phyloP scores from a whole-genome alignment of 192 early-diverging fungal species.

The Glomus cerebriforme region DNA sequence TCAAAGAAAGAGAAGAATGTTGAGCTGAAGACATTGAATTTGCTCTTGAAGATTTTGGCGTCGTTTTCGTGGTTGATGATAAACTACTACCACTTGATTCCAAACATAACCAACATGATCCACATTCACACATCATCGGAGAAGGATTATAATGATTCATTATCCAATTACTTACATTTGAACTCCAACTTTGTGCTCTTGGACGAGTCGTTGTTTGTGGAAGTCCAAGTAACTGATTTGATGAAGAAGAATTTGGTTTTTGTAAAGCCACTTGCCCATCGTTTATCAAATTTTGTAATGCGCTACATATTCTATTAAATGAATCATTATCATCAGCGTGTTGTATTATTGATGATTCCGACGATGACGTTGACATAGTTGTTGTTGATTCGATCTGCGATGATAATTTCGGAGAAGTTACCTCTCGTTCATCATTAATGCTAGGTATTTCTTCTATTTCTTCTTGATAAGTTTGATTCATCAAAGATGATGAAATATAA shows the following conservation, averaged over 20 bases:
- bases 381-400: not conserved
- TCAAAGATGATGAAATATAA: not conserved
- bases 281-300: conserved; percentile 8
- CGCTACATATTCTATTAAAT: not conserved
- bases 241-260: not conserved
- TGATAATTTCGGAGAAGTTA: not conserved
- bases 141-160: conserved; percentile 1
- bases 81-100: not conserved
- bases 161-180: conserved; percentile 12
- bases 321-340: not conserved
- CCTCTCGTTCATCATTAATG: not conserved
- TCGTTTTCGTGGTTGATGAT: not conserved
- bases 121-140: not conserved
- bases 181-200: conserved; percentile 7
- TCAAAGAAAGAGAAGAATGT: not conserved
- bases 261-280: conserved; percentile 12
- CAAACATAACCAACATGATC: not conserved
- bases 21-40: not conserved
- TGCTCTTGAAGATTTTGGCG: not conserved
- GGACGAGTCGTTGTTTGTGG: not conserved
- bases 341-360: not conserved
- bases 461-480: not conserved
- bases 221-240: not conserved
- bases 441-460: no score
- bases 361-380: not conserved